phyloP scores from a whole-genome alignment of 139 green algal genomes.

The Yamagishiella unicocca region DNA sequence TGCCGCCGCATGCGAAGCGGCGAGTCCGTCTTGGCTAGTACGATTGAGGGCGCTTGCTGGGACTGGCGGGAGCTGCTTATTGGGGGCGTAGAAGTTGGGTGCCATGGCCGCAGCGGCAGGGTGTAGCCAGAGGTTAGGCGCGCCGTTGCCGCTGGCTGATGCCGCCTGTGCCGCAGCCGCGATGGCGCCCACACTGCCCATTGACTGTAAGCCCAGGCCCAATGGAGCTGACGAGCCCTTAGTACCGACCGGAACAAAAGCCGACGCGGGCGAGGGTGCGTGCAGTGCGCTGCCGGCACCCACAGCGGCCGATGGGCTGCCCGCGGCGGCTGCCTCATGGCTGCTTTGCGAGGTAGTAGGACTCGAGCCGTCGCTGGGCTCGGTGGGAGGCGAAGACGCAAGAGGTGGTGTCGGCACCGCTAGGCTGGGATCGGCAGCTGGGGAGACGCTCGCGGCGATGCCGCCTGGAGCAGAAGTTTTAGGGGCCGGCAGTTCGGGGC shows the following conservation, averaged over 20 bases:
- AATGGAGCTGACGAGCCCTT: background rate
- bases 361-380: constrained; percentile 35
- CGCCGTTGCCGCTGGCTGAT: no score
- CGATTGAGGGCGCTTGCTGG: background rate
- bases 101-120: background rate
- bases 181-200: constrained; percentile 1
- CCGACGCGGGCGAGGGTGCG: background rate
- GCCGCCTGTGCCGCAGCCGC: constrained; percentile 26
- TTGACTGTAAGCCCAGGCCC: background rate
- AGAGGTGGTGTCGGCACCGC: constrained; percentile 33
- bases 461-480: background rate
- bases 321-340: constrained; percentile 2
- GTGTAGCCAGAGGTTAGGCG: constrained; percentile 12
- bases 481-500: background rate
- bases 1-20: background rate
- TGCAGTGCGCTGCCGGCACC: background rate
- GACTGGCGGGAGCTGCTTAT: background rate
- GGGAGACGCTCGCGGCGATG: constrained; percentile 7
- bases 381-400: background rate
- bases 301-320: background rate
- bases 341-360: constrained; percentile 20
- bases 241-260: background rate
- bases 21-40: background rate
- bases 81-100: background rate
- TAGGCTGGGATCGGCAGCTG: background rate